Percentiles rank a stretch among this genome's conserved stretches.
Conservation (phyloP, 2,329 filamentous ascomycete genomes). For the Paracorniculantispora psalliotae region DNA sequence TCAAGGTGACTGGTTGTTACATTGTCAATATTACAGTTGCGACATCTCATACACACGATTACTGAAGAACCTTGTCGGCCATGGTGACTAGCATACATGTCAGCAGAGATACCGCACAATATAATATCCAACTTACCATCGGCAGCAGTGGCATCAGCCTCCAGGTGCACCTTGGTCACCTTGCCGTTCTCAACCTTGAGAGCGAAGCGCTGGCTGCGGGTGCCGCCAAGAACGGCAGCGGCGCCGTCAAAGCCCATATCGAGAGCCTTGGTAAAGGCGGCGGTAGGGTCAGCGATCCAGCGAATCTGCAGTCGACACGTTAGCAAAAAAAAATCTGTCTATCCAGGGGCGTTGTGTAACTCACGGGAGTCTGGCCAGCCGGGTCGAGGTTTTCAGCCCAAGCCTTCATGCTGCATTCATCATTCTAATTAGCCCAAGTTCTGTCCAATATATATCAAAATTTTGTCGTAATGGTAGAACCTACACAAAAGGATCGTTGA, state of each 20-base stretch:
- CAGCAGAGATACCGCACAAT: neutral
- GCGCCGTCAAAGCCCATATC: conserved; percentile 75
- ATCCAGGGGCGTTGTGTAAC: conserved; percentile 28
- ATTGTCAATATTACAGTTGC: neutral
- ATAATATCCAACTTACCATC: conserved; percentile 49
- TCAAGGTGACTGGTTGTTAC: no score
- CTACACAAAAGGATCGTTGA: conserved; percentile 94
- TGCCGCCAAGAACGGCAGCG: conserved; percentile 71
- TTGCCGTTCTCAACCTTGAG: conserved; percentile 79
- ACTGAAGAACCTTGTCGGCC: conserved; percentile 46
- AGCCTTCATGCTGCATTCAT: conserved; percentile 68
- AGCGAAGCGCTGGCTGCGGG: conserved; percentile 83
- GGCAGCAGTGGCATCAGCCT: conserved; percentile 83
- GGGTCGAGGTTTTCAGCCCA: conserved; percentile 79
- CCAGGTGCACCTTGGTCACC: conserved; percentile 74
- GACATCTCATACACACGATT: conserved; percentile 4
- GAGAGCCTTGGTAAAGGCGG: conserved; percentile 74
- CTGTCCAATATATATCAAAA: no score
- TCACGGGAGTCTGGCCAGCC: conserved; percentile 66
- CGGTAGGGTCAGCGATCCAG: conserved; percentile 79
- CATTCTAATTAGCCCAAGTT: no score
- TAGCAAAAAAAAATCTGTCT: neutral
- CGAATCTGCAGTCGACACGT: conserved; percentile 58
- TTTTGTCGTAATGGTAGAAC: conserved; percentile 32
- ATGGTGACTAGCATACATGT: conserved; percentile 37